Conservation (phyloP, 2,329 filamentous ascomycete genomes). For the Colletotrichum sp. region DNA sequence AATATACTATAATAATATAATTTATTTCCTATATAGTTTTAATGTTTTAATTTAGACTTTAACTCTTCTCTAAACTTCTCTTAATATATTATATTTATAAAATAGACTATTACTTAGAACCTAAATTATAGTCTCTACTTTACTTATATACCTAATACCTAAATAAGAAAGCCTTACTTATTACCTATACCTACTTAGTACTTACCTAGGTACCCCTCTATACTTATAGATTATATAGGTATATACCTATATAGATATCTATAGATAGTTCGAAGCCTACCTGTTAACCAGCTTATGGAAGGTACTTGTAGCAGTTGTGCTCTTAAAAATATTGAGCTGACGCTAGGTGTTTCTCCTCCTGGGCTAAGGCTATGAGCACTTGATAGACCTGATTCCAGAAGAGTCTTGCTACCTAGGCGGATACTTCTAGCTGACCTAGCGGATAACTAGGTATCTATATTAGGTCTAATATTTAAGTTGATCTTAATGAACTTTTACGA, state of each 20-base stretch:
- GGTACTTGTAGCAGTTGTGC: background rate
- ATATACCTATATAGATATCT: background rate
- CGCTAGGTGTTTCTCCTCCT: background rate
- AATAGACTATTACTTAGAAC: background rate
- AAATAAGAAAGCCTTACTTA: background rate
- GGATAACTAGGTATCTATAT: too few relatives aligned
- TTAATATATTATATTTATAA: background rate
- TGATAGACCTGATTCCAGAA: background rate
- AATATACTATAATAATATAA: background rate
- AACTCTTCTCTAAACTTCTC: background rate
- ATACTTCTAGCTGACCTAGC: too few relatives aligned
- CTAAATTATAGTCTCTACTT: background rate
- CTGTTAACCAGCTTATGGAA: background rate
- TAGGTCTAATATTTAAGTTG: too few relatives aligned
- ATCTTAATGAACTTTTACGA: too few relatives aligned
- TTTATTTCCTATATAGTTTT: background rate
- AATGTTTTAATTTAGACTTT: background rate
- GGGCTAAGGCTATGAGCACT: background rate
- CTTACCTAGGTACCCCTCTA: background rate
- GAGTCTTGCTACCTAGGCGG: too few relatives aligned
- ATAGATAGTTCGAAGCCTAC: background rate
- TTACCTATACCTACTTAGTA: background rate
- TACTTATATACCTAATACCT: background rate
- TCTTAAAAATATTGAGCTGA: background rate
- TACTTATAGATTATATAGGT: background rate